phyloP scores from a whole-genome alignment of 176 grass and related monocot genomes.

The Carex cristatella region DNA sequence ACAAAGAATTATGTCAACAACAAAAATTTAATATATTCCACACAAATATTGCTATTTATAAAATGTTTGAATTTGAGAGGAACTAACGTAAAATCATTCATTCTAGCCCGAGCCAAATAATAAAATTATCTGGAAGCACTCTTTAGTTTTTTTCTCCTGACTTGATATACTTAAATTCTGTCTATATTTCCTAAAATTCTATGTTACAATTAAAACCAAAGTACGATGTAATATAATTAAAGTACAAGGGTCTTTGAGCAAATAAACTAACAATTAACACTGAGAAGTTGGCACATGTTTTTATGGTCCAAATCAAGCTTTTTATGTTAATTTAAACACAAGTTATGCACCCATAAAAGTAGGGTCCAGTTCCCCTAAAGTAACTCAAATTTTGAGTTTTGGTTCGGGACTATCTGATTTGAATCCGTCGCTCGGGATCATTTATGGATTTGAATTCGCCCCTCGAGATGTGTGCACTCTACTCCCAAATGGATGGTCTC shows the following conservation, averaged over 20 bases:
- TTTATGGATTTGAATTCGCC: too few relatives aligned
- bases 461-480: too few relatives aligned
- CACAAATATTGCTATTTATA: neutral
- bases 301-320: neutral
- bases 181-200: neutral
- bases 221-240: neutral
- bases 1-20: neutral
- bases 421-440: too few relatives aligned
- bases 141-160: neutral
- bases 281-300: neutral
- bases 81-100: neutral
- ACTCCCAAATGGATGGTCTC: too few relatives aligned
- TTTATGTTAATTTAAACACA: conserved; percentile 2
- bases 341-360: neutral
- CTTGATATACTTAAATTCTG: neutral
- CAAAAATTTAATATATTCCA: too few relatives aligned
- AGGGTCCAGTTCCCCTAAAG: too few relatives aligned
- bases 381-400: too few relatives aligned
- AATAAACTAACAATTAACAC: neutral
- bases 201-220: neutral
- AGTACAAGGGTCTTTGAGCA: neutral
- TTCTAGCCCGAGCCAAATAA: too few relatives aligned
- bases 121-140: neutral
- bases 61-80: neutral
- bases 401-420: too few relatives aligned